Evolutionary conservation across 805 yeast genomes (phyloP), one percentile per base, ranked within the genome.

Genomic region (Millerago galiae): DNA sequence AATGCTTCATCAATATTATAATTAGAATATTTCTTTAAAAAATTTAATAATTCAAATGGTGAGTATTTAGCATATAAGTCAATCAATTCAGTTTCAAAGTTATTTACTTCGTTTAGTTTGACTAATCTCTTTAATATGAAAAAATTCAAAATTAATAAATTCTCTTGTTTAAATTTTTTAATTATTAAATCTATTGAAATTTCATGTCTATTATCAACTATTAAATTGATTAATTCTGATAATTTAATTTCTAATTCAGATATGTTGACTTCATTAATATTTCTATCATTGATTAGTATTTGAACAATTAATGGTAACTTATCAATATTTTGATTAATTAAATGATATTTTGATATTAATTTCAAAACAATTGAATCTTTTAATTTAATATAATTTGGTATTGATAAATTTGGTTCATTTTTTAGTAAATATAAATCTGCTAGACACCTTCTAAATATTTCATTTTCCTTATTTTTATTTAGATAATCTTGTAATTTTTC

Each of bases 1-100:
- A 90, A 75, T 0, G 96, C 95, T 27, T 58, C 51, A 34, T 79
- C 83, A 34, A 89, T 75, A 47, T 84, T 75, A 57, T 83, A 84
- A 50, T 81, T 77, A 24, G 71, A 71, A 46, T 78, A 76, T 38
- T 63, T 66, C 50, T 72, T 74, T 44, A 91, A 63, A 58, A 80
- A 89, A 0, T 72, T 68, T n/a, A 83, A 61, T 12, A 91, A 68
- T 35, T 68, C 66, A 0, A 59, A 48, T 28, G 78, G 67, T 45
- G 82, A 79, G 56, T 70, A 86, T 45, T 75, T 72, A 0, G 89
- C 77, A 59, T 77, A 83, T 29, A 91, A 64, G 43, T 66, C 58
- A 10, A 90, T 74, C 60, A 83, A 70, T 35, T 81, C 74, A 51
- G 87, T 79, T 42, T 88, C 95, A 9, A 71, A 70, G 16, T 67